A percentile compares a stretch with the other conserved stretches of the same genome.
phyloP scores from a whole-genome alignment of 1,284 basidiomycete species.

The Megacollybia platyphylla region DNA sequence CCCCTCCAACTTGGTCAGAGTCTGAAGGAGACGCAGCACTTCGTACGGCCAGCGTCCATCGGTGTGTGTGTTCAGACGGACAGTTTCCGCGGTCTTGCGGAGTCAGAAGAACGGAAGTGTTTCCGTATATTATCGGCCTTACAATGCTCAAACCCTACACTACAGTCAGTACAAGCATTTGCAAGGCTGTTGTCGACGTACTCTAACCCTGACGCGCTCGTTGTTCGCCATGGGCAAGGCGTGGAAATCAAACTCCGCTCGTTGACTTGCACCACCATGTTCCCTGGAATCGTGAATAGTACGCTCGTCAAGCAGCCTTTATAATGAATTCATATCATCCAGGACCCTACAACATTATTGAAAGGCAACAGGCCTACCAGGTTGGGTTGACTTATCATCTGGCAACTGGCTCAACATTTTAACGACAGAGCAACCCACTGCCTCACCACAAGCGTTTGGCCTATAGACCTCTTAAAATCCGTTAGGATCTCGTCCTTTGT shows the following conservation, averaged over 20 bases:
- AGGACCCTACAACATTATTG: constrained; percentile 54
- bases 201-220: constrained; percentile 65
- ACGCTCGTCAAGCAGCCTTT: neutral
- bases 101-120: constrained; percentile 78
- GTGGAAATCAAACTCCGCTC: constrained; percentile 17
- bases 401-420: neutral
- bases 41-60: constrained; percentile 93
- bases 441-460: constrained; percentile 9
- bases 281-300: constrained; percentile 14
- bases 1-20: constrained; percentile 69
- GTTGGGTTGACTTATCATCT: constrained; percentile 17
- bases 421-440: constrained; percentile 8
- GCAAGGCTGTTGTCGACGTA: constrained; percentile 22
- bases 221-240: constrained; percentile 16
- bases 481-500: neutral
- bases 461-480: constrained; percentile 2
- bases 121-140: constrained; percentile 92
- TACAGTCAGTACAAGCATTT: constrained; percentile 7
- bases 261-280: constrained; percentile 18
- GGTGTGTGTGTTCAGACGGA: constrained; percentile 76
- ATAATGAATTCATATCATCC: constrained; percentile 4
- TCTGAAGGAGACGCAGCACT: constrained; percentile 56
- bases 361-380: constrained; percentile 56
- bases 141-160: constrained; percentile 77
- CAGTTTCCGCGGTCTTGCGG: constrained; percentile 58